Evolutionary conservation across 2,329 filamentous ascomycete species (phyloP).

Genomic region (Arthrobotrys pseudoclavata): DNA sequence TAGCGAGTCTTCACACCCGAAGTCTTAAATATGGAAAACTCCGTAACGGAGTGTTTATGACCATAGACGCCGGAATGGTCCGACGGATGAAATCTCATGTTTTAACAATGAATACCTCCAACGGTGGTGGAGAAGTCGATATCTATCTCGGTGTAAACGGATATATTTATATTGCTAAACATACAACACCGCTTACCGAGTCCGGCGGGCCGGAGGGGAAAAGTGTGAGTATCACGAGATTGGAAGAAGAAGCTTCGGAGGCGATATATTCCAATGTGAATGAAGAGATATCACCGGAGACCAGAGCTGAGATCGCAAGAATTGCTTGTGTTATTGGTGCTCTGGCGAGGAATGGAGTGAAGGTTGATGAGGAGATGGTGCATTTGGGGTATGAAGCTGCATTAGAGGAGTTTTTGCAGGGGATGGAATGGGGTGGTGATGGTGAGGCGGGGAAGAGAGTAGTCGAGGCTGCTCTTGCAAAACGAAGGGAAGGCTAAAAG

Average conservation of each 20-base stretch:
- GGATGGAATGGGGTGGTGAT: conserved; percentile 49
- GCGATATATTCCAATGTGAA: conserved; percentile 97
- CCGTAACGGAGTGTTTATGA: conserved; percentile 89
- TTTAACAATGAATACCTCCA: conserved; percentile 79
- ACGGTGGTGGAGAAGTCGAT: conserved; percentile 79
- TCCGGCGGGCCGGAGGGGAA: conserved; percentile 67
- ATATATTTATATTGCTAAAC: conserved; percentile 94
- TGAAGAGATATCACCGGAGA: conserved; percentile 81
- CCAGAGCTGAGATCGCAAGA: conserved; percentile 88
- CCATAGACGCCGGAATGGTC: conserved; percentile 84
- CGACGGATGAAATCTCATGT: conserved; percentile 87
- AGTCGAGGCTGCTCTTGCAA: conserved; percentile 62
- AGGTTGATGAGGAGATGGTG: conserved; percentile 91
- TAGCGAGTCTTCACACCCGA: conserved; percentile 88
- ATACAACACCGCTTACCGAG: conserved; percentile 69
- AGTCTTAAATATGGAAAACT: conserved; percentile 95
- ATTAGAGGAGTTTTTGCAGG: conserved; percentile 71
- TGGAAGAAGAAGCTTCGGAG: conserved; percentile 87
- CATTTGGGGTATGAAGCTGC: conserved; percentile 84
- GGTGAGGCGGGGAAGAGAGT: conserved; percentile 65
- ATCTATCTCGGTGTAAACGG: conserved; percentile 94
- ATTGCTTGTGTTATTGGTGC: conserved; percentile 84
- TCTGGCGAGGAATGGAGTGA: conserved; percentile 83
- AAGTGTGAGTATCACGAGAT: conserved; percentile 78
- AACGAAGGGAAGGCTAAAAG: conserved; percentile 25